Conservation (phyloP, 495 filamentous ascomycete genomes). For the Chaetomium cochliodes region DNA sequence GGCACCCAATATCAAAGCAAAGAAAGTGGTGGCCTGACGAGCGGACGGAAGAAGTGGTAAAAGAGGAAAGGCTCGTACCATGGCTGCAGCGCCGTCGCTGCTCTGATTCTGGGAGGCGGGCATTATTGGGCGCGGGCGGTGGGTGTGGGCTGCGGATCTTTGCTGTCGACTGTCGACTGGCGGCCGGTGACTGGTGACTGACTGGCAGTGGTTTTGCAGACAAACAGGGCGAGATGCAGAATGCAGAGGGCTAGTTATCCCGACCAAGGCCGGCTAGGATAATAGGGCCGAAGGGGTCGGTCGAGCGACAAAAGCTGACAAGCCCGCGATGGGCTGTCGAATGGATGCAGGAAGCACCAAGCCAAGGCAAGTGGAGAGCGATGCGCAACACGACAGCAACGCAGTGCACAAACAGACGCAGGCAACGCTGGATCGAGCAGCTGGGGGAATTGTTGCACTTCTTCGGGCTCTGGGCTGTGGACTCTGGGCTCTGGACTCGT, state of each 20-base stretch:
- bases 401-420: slow-evolving; percentile 9
- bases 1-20: background rate
- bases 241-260: background rate
- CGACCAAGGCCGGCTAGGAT: slow-evolving; percentile 13
- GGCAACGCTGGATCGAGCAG: slow-evolving; percentile 12
- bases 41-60: background rate
- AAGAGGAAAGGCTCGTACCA: slow-evolving; percentile 27
- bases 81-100: slow-evolving; percentile 32
- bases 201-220: slow-evolving; percentile 15
- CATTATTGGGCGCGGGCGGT: slow-evolving; percentile 24
- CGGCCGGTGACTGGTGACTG: slow-evolving; percentile 6
- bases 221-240: slow-evolving; percentile 20
- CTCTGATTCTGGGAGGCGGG: slow-evolving; percentile 29
- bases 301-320: slow-evolving; percentile 10
- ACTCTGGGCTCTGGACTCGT: background rate
- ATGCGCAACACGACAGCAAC: slow-evolving; percentile 13
- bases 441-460: background rate
- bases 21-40: background rate
- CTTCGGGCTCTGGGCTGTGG: background rate
- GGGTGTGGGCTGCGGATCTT: slow-evolving; percentile 13
- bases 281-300: slow-evolving; percentile 15
- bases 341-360: slow-evolving; percentile 1
- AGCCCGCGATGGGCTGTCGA: background rate
- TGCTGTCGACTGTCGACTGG: slow-evolving; percentile 12
- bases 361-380: background rate